Evolutionary conservation across 2,329 filamentous ascomycete genomes (phyloP).

Genomic region (Neurospora sp.): DNA sequence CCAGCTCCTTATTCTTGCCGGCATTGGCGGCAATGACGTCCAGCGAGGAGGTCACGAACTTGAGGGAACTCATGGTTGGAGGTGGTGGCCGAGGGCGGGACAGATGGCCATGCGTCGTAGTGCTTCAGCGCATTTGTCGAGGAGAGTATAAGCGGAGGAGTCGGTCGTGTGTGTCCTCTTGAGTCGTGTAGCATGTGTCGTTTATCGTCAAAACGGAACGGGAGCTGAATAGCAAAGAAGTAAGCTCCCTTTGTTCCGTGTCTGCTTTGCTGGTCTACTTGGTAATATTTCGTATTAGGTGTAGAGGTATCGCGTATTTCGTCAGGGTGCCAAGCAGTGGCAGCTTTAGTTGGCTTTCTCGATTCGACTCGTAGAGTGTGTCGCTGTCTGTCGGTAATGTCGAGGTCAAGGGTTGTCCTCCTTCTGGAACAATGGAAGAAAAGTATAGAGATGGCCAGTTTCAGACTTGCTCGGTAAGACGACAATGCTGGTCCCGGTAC

Average conservation of each 20-base stretch:
- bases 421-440: not conserved
- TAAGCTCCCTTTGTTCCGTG: not conserved
- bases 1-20: conserved; percentile 72
- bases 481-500: not conserved
- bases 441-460: not conserved
- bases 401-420: not conserved
- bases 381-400: not conserved
- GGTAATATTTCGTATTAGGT: not conserved
- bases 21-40: conserved; percentile 88
- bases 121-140: conserved; percentile 14
- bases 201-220: not conserved
- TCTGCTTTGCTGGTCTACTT: not conserved
- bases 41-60: conserved; percentile 88
- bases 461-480: not conserved
- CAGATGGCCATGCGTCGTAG: conserved; percentile 35
- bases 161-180: not conserved
- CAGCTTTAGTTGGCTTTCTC: not conserved
- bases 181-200: not conserved
- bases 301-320: not conserved
- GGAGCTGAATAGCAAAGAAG: not conserved
- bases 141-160: not conserved
- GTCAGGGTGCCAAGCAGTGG: not conserved
- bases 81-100: conserved; percentile 29
- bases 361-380: not conserved
- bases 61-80: conserved; percentile 74